phyloP scores from a whole-genome alignment of 257 asterid species.

The Sherardia arvensis region DNA sequence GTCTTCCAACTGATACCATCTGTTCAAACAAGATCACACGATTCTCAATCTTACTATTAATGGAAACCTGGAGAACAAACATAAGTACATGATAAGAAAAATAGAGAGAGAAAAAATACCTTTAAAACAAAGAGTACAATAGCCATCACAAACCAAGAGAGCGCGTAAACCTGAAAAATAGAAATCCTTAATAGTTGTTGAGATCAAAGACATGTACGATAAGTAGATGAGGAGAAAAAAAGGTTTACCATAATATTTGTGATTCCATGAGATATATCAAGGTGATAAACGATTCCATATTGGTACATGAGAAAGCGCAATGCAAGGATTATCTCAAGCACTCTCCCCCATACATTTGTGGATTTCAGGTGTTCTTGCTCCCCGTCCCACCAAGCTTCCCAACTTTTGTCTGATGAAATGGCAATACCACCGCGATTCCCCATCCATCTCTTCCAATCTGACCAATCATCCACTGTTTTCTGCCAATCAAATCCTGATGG shows the following conservation, averaged over 20 bases:
- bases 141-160: slow-evolving; percentile 92
- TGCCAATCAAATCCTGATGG: slow-evolving; percentile 99
- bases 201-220: slow-evolving; percentile 14
- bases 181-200: slow-evolving; percentile 7
- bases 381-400: slow-evolving; percentile 99
- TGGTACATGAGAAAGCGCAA: slow-evolving; percentile 84
- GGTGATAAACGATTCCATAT: slow-evolving; percentile 91
- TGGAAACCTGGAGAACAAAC: not conserved
- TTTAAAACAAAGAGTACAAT: slow-evolving; percentile 68
- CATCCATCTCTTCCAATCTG: slow-evolving; percentile 99
- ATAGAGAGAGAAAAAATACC: slow-evolving; percentile 25
- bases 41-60: not conserved
- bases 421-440: slow-evolving; percentile 98
- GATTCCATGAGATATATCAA: slow-evolving; percentile 67
- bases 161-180: slow-evolving; percentile 69
- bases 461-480: slow-evolving; percentile 96
- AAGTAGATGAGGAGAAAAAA: slow-evolving; percentile 1
- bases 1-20: slow-evolving; percentile 97
- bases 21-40: slow-evolving; percentile 15
- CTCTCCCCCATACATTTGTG: slow-evolving; percentile 65
- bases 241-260: slow-evolving; percentile 49
- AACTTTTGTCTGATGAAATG: slow-evolving; percentile 73
- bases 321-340: slow-evolving; percentile 69
- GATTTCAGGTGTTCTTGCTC: slow-evolving; percentile 85
- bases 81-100: not conserved